Evolutionary conservation across 106 monocot genomes (phyloP).

Genomic region (Acorus calamus): DNA sequence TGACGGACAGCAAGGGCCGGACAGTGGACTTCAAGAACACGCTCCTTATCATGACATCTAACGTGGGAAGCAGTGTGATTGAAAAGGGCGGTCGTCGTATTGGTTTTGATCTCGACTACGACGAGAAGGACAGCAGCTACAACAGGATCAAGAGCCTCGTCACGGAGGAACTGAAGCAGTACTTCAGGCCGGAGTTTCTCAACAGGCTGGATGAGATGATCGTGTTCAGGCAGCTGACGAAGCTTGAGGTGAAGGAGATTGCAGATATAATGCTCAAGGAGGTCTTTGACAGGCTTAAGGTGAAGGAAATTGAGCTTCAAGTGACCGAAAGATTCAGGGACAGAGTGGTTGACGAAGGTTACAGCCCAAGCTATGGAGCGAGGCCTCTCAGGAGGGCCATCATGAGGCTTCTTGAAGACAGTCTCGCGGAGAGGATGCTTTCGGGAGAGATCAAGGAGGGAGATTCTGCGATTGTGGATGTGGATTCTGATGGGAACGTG

Average conservation of each 20-base stretch:
- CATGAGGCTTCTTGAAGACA: conserved; percentile 41
- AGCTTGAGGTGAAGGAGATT: conserved; percentile 68
- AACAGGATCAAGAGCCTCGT: conserved; percentile 64
- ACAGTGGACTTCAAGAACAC: conserved; percentile 81
- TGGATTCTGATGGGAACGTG: conserved; percentile 33
- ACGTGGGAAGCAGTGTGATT: conserved; percentile 76
- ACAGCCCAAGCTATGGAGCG: conserved; percentile 48
- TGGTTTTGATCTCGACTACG: conserved; percentile 64
- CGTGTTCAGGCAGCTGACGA: conserved; percentile 67
- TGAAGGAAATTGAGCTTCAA: conserved; percentile 49
- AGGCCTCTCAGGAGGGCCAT: conserved; percentile 40
- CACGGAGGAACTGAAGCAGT: conserved; percentile 70
- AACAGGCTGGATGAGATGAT: conserved; percentile 78
- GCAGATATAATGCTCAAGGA: conserved; percentile 74
- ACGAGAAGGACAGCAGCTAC: conserved; percentile 69
- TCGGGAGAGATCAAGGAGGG: conserved; percentile 39
- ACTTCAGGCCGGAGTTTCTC: conserved; percentile 71
- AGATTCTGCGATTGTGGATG: conserved; percentile 37
- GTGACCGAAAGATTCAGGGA: conserved; percentile 61
- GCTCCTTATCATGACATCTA: conserved; percentile 66
- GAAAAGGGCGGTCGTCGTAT: conserved; percentile 67
- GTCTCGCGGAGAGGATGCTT: conserved; percentile 21
- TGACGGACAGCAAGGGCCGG: conserved; percentile 70
- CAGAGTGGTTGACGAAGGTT: conserved; percentile 67
- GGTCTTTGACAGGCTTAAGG: conserved; percentile 47